These are phyloP conservation scores for Naganishia friedmannii DNA, from an alignment of 768 basidiomycete species.

Conservation along the genomic window DNA sequence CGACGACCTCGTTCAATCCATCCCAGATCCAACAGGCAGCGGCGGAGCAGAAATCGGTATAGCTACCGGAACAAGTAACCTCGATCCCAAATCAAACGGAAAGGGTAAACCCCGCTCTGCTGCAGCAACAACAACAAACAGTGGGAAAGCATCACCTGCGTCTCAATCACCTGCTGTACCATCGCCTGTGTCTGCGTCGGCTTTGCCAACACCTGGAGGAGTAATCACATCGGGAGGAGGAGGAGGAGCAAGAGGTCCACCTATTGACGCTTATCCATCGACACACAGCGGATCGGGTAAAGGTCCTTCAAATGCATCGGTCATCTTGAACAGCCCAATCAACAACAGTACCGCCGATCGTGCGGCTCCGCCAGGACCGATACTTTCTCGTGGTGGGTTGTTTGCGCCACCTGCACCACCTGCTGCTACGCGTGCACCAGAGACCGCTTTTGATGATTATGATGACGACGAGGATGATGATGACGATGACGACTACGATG, in stretches of 20 bases:
- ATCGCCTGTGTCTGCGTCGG: neutral
- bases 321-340: slow-evolving; percentile 18
- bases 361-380: neutral
- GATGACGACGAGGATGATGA: slow-evolving; percentile 16
- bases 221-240: neutral
- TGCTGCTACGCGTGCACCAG: neutral
- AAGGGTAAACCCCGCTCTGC: slow-evolving; percentile 25
- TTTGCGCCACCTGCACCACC: neutral
- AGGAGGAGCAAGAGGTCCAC: neutral
- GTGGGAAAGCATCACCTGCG: neutral
- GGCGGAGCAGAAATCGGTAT: slow-evolving; percentile 69
- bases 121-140: neutral
- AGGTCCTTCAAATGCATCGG: slow-evolving; percentile 6
- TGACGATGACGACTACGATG: slow-evolving; percentile 16
- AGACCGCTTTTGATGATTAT: slow-evolving; percentile 5
- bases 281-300: neutral
- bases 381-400: neutral
- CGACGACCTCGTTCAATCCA: slow-evolving; percentile 78
- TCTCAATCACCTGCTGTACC: neutral
- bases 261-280: neutral
- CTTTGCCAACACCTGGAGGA: neutral
- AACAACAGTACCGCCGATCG: neutral
- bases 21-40: slow-evolving; percentile 86
- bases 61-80: slow-evolving; percentile 32
- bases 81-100: slow-evolving; percentile 12